Evolutionary conservation across 257 asterid genomes (phyloP), one percentile per base, ranked within the genome.

Genomic region (Solanum bulbocastanum): DNA sequence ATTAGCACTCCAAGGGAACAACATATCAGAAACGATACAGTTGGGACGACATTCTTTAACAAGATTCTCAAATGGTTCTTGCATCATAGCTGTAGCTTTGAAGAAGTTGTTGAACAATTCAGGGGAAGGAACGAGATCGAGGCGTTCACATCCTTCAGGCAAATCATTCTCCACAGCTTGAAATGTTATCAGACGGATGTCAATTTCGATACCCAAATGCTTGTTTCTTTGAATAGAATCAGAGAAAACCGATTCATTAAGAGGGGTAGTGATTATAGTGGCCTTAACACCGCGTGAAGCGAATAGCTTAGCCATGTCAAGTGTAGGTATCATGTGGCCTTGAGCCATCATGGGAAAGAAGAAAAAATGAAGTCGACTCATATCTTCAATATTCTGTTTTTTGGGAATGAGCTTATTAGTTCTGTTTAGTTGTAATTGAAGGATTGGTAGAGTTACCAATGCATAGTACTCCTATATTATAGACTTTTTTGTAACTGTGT

Each of bases 251-350:
- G 90, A 89, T 22, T 71, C 71, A 42, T 89, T n/a, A 18, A 42
- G 32, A 37, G 65, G 79, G 11, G 96, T 93, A 18, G 92, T 60
- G 39, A 94, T 87, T 30, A 94, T 86, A 36, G 96, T 94, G 10
- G 94, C 30, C 83, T 87, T 92, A 8, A 94, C 46, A 7, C 96
- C 96, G 23, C 92, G 88, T 1, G 96, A 94, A 35, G 87, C 16
- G 58, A 94, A 88, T 4, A 94, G 91, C 56, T 91, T 94, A 78
- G 96, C 98, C 96, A 93, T 93, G 87, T 94, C 96, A 0, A 94
- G 32, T 10, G 42, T 88, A 16, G 97, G 97, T 22, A 91, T 92
- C 92, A 93, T 89, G 91, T 94, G 95, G 46, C 95, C 96, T 22
- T 93, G 93, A 35, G 94, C 95, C 93, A 93, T 74, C 13, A 88